These are phyloP conservation scores for Penicillium simplicissimum DNA, from an alignment of 495 filamentous ascomycete species.

Conservation along the genomic window DNA sequence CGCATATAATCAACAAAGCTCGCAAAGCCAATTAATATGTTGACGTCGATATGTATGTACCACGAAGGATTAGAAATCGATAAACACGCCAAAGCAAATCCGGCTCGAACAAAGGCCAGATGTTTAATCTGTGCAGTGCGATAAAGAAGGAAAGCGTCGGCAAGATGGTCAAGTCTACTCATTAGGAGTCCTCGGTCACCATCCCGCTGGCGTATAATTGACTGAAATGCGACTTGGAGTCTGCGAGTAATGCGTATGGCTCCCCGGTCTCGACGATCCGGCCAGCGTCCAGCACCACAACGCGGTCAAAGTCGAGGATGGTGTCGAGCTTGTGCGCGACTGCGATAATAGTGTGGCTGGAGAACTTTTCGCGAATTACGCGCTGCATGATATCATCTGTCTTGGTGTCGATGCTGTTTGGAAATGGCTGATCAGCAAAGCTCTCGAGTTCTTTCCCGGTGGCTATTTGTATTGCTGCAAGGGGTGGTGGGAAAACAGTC, in stretches of 20 bases:
- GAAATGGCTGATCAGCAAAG: conserved; percentile 7
- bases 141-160: not conserved
- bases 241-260: conserved; percentile 36
- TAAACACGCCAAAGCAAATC: conserved; percentile 9
- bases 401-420: conserved; percentile 51
- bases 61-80: conserved; percentile 14
- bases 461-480: conserved; percentile 13
- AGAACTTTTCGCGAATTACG: conserved; percentile 60
- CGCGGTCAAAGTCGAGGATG: conserved; percentile 54
- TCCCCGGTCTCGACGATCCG: conserved; percentile 47
- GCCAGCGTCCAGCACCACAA: conserved; percentile 50
- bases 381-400: conserved; percentile 59
- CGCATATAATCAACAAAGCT: conserved; percentile 17
- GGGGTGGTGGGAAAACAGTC: conserved; percentile 5
- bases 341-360: conserved; percentile 57
- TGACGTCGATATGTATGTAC: conserved; percentile 34
- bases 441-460: not conserved
- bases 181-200: conserved; percentile 28
- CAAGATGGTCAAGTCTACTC: not conserved
- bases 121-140: conserved; percentile 22
- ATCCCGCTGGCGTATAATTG: conserved; percentile 33
- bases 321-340: conserved; percentile 65
- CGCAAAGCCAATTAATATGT: conserved; percentile 20
- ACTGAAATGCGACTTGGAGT: conserved; percentile 36
- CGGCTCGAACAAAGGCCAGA: not conserved